Percentiles rank a stretch among this genome's conserved stretches.
phyloP scores from a whole-genome alignment of 768 basidiomycete species.

The Goffeauzyma gilvescens region DNA sequence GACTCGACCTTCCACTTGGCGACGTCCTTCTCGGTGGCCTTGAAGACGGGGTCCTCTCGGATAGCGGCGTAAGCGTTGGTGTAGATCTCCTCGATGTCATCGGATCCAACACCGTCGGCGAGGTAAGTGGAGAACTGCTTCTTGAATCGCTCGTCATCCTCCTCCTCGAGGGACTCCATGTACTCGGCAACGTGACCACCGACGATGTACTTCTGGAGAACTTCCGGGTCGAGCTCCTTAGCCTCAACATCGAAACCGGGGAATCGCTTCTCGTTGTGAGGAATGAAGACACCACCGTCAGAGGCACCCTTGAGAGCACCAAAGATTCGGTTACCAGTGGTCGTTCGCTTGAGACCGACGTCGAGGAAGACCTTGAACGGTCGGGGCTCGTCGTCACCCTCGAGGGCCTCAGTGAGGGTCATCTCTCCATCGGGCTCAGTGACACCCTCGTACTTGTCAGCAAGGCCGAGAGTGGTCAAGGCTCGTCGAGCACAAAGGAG shows the following conservation, averaged over 20 bases:
- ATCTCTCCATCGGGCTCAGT: constrained; percentile 75
- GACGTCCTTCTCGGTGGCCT: constrained; percentile 66
- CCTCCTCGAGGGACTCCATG: constrained; percentile 98
- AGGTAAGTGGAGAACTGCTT: constrained; percentile 93
- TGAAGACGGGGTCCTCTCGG: constrained; percentile 80
- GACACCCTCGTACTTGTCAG: constrained; percentile 93
- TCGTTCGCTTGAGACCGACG: constrained; percentile 92
- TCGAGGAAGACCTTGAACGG: constrained; percentile 99
- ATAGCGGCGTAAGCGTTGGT: constrained; percentile 82
- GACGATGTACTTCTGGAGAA: constrained; percentile 90
- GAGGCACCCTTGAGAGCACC: constrained; percentile 97
- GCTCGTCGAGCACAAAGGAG: constrained; percentile 87
- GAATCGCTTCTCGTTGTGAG: constrained; percentile 94
- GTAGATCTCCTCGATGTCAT: constrained; percentile 94
- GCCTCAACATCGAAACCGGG: constrained; percentile 85
- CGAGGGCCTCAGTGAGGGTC: constrained; percentile 50
- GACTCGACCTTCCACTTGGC: constrained; percentile 76
- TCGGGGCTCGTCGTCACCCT: constrained; percentile 82
- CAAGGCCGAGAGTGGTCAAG: constrained; percentile 80
- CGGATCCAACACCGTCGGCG: constrained; percentile 82
- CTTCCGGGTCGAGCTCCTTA: constrained; percentile 84
- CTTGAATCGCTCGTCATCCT: constrained; percentile 98
- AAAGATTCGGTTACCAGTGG: constrained; percentile 91
- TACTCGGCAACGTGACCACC: constrained; percentile 98
- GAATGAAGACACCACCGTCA: constrained; percentile 93